These are phyloP conservation scores for Harringtonia aguacate DNA, from an alignment of 2,329 filamentous ascomycete species.

Conservation along the genomic window DNA sequence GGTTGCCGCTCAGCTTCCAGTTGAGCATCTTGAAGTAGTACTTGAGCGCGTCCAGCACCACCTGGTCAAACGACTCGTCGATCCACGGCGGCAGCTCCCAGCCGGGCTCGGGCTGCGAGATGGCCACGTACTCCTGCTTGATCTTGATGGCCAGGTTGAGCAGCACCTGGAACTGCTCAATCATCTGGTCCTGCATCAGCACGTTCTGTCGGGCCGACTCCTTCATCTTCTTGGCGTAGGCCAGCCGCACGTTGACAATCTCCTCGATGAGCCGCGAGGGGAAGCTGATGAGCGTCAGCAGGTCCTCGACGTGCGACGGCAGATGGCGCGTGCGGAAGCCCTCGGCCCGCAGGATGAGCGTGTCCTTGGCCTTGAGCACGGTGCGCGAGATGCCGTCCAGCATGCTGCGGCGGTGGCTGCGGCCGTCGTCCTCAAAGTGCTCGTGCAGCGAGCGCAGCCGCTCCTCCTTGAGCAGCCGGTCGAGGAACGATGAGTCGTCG, in stretches of 20 bases:
- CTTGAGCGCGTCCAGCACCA: conserved; percentile 84
- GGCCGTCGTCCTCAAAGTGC: conserved; percentile 36
- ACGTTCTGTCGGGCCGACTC: conserved; percentile 85
- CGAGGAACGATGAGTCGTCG: conserved; percentile 88
- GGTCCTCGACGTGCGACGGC: conserved; percentile 91
- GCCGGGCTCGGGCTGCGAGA: conserved; percentile 77
- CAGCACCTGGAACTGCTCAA: conserved; percentile 87
- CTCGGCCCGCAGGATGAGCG: conserved; percentile 75
- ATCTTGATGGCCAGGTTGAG: conserved; percentile 86
- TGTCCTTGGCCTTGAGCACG: conserved; percentile 87
- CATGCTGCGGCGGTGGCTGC: conserved; percentile 57
- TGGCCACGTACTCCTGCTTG: conserved; percentile 76
- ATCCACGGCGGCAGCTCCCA: conserved; percentile 96
- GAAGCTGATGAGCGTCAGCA: conserved; percentile 94
- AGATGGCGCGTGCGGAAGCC: conserved; percentile 82
- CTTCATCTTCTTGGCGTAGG: conserved; percentile 90
- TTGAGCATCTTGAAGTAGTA: conserved; percentile 99
- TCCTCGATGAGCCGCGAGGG: conserved; percentile 92
- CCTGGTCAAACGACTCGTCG: conserved; percentile 88
- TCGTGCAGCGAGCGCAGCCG: conserved; percentile 86
- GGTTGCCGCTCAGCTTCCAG: conserved; percentile 94
- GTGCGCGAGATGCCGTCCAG: conserved; percentile 73
- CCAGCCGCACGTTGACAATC: conserved; percentile 84
- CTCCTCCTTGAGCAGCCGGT: conserved; percentile 91
- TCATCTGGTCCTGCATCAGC: conserved; percentile 97